These are phyloP conservation scores for Apiospora aurea DNA, from an alignment of 2,329 filamentous ascomycete species.

Conservation along the genomic window DNA sequence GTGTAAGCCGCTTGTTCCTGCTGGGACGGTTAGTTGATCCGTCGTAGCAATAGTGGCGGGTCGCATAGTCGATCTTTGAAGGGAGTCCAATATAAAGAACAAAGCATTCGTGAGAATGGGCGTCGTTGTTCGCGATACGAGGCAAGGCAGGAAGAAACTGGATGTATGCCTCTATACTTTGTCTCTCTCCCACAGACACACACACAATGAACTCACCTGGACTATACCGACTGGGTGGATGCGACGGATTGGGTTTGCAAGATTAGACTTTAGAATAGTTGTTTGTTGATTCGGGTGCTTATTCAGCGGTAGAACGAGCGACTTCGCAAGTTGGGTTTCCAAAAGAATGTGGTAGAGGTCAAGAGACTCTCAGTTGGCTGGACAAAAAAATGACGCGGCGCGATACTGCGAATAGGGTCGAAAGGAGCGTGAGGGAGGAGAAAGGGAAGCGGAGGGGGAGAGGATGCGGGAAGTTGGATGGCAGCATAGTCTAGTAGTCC, in stretches of 20 bases:
- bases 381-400: conserved; percentile 23
- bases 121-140: background rate
- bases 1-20: conserved; percentile 2
- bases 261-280: background rate
- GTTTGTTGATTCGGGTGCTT: conserved; percentile 5
- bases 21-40: conserved; percentile 1
- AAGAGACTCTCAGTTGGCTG: conserved; percentile 30
- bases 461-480: conserved; percentile 1
- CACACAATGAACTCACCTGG: background rate
- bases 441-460: conserved; percentile 23
- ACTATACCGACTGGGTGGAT: background rate
- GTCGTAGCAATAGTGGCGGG: background rate
- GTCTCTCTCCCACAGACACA: background rate
- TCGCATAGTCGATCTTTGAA: conserved; percentile 15
- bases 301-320: conserved; percentile 25
- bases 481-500: conserved; percentile 15
- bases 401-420: conserved; percentile 25
- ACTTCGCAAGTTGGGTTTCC: conserved; percentile 26
- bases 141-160: background rate
- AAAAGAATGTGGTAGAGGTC: conserved; percentile 32
- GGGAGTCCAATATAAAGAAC: background rate
- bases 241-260: background rate
- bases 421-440: conserved; percentile 22
- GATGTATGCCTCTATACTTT: background rate
- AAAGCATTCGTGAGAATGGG: background rate